Percentiles rank a stretch among this genome's conserved stretches.
phyloP scores from a whole-genome alignment of 345 rosid species.

The Trapa incisa region DNA sequence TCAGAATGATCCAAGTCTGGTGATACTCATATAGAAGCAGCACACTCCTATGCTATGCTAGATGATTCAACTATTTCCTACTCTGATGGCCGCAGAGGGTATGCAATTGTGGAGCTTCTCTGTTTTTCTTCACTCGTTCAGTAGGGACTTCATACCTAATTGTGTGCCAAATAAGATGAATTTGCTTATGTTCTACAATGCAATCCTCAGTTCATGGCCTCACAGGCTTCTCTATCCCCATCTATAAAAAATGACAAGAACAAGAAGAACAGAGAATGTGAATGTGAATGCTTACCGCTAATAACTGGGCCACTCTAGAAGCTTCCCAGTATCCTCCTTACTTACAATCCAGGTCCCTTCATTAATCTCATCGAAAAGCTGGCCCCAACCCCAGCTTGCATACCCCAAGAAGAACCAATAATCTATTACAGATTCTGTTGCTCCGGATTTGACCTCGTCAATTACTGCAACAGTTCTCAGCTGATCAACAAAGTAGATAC shows the following conservation, averaged over 20 bases:
- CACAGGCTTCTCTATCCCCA: too few species aligned
- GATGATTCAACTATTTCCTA: too few species aligned
- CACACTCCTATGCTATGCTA: too few species aligned
- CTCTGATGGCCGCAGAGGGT: too few species aligned
- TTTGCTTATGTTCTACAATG: too few species aligned
- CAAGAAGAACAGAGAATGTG: not conserved
- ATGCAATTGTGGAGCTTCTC: too few species aligned
- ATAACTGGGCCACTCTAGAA: slow-evolving; percentile 45
- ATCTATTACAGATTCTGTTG: slow-evolving; percentile 21
- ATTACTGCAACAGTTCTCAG: slow-evolving; percentile 30
- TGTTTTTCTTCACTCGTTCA: too few species aligned
- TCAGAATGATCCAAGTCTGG: too few species aligned
- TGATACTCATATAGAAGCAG: too few species aligned
- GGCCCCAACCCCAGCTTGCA: slow-evolving; percentile 73
- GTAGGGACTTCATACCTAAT: too few species aligned
- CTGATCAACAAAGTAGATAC: slow-evolving; percentile 64
- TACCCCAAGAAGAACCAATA: slow-evolving; percentile 91
- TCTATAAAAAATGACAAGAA: not conserved
- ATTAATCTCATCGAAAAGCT: slow-evolving; percentile 53
- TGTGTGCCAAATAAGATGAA: too few species aligned
- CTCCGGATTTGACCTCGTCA: slow-evolving; percentile 36
- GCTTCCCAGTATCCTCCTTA: slow-evolving; percentile 13
- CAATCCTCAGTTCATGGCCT: too few species aligned
- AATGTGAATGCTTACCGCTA: not conserved
- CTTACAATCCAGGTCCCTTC: slow-evolving; percentile 61